phyloP scores from a whole-genome alignment of 2,329 filamentous ascomycete species.

The Fusarium acutatum region DNA sequence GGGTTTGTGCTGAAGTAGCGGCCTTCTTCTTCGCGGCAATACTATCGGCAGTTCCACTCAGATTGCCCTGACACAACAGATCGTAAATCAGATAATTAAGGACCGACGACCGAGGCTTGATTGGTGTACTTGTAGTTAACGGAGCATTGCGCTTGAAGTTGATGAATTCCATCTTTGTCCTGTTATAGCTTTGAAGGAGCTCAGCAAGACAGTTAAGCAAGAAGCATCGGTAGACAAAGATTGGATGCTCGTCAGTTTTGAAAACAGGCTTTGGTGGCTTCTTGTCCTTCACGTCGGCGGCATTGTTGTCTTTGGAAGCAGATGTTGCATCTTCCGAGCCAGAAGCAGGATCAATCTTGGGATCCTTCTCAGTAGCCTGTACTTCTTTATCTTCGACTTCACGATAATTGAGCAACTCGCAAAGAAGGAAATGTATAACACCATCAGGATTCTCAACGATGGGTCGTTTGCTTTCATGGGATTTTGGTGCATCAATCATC shows the following conservation, averaged over 20 bases:
- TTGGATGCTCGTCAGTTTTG: constrained; percentile 92
- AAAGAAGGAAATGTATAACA: constrained; percentile 92
- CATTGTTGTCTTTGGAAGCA: constrained; percentile 44
- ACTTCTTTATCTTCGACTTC: constrained; percentile 89
- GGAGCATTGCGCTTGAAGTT: constrained; percentile 96
- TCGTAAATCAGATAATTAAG: constrained; percentile 92
- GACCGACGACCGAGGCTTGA: constrained; percentile 91
- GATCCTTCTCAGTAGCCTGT: constrained; percentile 53
- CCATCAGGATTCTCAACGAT: constrained; percentile 93
- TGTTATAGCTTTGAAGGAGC: constrained; percentile 88
- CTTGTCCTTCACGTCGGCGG: constrained; percentile 62
- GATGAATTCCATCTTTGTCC: constrained; percentile 98
- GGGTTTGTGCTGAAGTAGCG: constrained; percentile 85
- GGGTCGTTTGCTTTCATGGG: constrained; percentile 78
- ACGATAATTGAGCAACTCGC: constrained; percentile 88
- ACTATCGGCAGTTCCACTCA: constrained; percentile 76
- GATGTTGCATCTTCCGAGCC: constrained; percentile 35
- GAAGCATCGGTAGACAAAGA: constrained; percentile 97
- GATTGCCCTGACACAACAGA: constrained; percentile 69
- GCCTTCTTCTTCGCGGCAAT: constrained; percentile 83
- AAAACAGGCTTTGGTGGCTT: constrained; percentile 78
- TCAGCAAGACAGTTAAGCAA: constrained; percentile 91
- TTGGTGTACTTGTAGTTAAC: constrained; percentile 83
- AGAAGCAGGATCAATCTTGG: constrained; percentile 48
- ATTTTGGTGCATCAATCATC: constrained; percentile 71